These are phyloP conservation scores for Daphne laureola DNA, from an alignment of 441 rosid species.

Conservation along the genomic window DNA sequence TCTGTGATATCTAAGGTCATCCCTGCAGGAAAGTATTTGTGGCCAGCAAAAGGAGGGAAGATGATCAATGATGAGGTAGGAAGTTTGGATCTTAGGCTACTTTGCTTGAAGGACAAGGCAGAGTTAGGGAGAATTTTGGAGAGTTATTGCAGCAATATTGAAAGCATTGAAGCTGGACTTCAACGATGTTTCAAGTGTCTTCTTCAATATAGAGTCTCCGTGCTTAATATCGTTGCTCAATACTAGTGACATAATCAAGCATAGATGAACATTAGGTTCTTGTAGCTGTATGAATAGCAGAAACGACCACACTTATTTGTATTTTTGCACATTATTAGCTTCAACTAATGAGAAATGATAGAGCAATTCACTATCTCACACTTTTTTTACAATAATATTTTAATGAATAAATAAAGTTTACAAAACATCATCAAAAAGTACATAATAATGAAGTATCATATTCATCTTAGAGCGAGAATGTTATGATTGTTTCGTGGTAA, in stretches of 20 bases:
- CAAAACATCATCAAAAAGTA: too few relatives aligned
- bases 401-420: too few relatives aligned
- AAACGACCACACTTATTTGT: too few relatives aligned
- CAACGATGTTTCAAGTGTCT: constrained; percentile 33
- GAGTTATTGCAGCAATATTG: constrained; percentile 21
- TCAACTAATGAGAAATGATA: too few relatives aligned
- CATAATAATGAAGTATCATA: too few relatives aligned
- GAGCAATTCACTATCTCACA: too few relatives aligned
- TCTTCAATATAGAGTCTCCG: constrained; percentile 34
- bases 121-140: constrained; percentile 27
- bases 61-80: constrained; percentile 46
- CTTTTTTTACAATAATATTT: too few relatives aligned
- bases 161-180: constrained; percentile 35
- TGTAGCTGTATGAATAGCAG: too few relatives aligned
- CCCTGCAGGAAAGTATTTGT: constrained; percentile 20
- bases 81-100: constrained; percentile 31
- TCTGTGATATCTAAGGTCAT: constrained; percentile 40
- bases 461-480: too few relatives aligned
- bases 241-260: neutral
- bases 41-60: constrained; percentile 18
- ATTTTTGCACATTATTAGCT: too few relatives aligned
- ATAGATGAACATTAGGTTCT: too few relatives aligned
- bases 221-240: constrained; percentile 31
- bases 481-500: too few relatives aligned
- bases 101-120: constrained; percentile 13